Base-by-base conservation (phyloP, 2,329 filamentous ascomycete species). In the Reticulascus tulasneorum region DNA sequence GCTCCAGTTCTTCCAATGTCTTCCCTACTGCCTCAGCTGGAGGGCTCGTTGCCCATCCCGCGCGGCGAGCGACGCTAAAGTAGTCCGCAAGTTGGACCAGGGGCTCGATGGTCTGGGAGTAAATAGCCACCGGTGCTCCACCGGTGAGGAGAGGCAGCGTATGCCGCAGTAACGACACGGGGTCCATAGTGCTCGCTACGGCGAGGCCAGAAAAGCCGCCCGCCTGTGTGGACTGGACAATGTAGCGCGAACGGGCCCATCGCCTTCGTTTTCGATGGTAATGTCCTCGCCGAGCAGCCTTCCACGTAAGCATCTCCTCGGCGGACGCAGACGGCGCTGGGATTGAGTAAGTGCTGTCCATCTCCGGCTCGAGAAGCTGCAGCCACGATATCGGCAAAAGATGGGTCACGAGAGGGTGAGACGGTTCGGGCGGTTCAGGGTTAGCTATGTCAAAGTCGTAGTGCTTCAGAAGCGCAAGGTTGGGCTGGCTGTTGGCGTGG, bases 381-480 rank as follows among this genome's bases (percentile, higher is more conserved):
- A 98, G 76, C 90, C 91, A 98, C 19, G 87, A 91, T 20, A 97
- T 69, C 6, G 84, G 79, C 51, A 91, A 83, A 33, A 98, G 77
- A 55, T 93, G 83, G 12, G 77, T 82, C 59, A 84, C 76, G 9
- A 98, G 77, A 1, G 93, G 91, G 55, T 97, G 93, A n/a, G 40
- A 36, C 11, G 75, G 69, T 35, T 70, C 59, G 29, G 51, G 71
- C 9, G 62, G 75, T 46, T 73, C 74, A 27, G 82, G 79, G 44
- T 78, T 79, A 40, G 76, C 75, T 47, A 74, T 67, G 61, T 94
- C 88, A 64, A 82, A 97, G 58, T 80, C 79, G 64, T 94, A 97
- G 69, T 95, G 94, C 56, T 86, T 86, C 15, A 98, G 75, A 31
- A 93, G 75, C 13, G 82, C 82, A 40, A 97, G 77, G 57, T 96